Evolutionary conservation across 169 alveolate genomes (phyloP), one percentile per base, ranked within the genome.

Genomic region (Neospora caninum): DNA sequence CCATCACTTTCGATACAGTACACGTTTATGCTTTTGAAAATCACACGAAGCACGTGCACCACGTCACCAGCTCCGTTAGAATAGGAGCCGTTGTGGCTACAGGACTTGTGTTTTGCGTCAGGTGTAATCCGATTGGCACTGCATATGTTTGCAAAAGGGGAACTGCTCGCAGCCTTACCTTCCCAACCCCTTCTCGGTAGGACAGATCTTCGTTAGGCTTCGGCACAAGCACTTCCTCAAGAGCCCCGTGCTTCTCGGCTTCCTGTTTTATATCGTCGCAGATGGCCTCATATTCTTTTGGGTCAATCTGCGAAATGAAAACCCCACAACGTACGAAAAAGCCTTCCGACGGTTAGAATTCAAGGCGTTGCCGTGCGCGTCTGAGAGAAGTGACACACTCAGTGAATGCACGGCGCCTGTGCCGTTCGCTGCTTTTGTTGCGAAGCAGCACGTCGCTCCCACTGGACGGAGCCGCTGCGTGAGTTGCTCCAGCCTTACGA

Each of bases 171-270:
- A 41, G 53, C 87, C 70, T n/a, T 49, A 95, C 96, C 96, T 95
- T 95, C 20, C 96, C 96, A 31, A 95, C 96, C 7, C 96, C 96
- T 41, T 96, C 98, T 83, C 96, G 92, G 95, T 94, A 97, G 16
- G 98, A 95, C 92, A 97, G 82, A 88, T 97, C 98, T 54, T 92
- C 96, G 67, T 91, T 93, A 34, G 98, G 98, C 42, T 97, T 93
- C 27, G 99, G 99, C 41, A 97, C 97, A 43, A 96, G 96, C 43
- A 97, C 96, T 73, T 97, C 98, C 94, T 97, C 98, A 86, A 97
- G 96, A 31, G 98, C 96, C 86, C 99, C 99, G 88, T 97, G 96
- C 91, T 96, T 97, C 92, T 94, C 96, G 49, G 98, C 99, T 95
- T 97, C 99, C 91, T 95, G 96, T 83, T 96, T 96, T n/a, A 97